Percentiles rank a stretch among this genome's conserved stretches.
phyloP scores from a whole-genome alignment of 176 grass and related monocot species.

The Zoysia japonica region DNA sequence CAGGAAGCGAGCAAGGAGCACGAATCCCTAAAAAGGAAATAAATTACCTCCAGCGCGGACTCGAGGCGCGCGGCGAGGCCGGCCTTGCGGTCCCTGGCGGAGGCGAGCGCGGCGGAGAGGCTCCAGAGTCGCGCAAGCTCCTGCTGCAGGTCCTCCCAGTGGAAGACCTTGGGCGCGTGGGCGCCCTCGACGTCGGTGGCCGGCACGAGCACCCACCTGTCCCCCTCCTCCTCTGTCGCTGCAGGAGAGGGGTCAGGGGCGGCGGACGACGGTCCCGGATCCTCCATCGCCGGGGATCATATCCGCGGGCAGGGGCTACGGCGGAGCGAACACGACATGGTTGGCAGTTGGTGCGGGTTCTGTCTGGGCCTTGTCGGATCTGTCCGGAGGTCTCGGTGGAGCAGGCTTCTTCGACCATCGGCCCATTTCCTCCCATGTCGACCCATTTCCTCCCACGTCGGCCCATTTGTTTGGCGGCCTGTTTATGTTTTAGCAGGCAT shows the following conservation, averaged over 20 bases:
- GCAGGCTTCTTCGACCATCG: neutral
- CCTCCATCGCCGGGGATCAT: conserved; percentile 47
- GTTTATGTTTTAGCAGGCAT: no score
- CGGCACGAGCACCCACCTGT: conserved; percentile 45
- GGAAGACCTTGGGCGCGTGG: conserved; percentile 62
- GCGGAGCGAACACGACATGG: neutral
- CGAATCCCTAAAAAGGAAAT: neutral
- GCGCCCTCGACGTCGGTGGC: conserved; percentile 43
- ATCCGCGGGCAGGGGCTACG: neutral
- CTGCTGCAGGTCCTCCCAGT: conserved; percentile 92
- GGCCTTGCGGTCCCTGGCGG: conserved; percentile 62
- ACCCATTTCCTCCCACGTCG: no score
- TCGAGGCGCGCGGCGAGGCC: conserved; percentile 53
- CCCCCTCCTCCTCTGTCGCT: neutral
- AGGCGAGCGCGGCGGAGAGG: conserved; percentile 55
- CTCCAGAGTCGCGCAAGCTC: conserved; percentile 86
- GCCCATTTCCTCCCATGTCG: no score
- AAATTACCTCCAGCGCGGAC: conserved; percentile 62
- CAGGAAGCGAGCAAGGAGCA: neutral
- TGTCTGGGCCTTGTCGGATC: neutral
- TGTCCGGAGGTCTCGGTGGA: neutral
- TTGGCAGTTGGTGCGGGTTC: neutral
- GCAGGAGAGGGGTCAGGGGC: neutral
- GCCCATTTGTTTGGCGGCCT: no score
- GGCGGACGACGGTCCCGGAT: conserved; percentile 33